Evolutionary conservation across 2,329 filamentous ascomycete species (phyloP), one percentile per base, ranked within the genome.

Genomic region (Alternaria novae-zelandiae): DNA sequence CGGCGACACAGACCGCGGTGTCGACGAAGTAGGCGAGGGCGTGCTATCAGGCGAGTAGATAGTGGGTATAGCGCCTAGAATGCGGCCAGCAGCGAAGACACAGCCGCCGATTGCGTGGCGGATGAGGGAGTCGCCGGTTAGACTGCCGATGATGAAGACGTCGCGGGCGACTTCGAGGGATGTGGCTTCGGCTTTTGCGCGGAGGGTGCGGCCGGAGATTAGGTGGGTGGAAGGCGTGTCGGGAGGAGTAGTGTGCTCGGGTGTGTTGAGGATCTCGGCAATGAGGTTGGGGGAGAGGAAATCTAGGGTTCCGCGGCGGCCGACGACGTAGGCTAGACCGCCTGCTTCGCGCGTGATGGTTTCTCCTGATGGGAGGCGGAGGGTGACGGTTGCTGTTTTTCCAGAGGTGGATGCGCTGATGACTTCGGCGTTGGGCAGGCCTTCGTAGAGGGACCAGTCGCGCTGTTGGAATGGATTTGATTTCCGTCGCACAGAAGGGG

Each of bases 121-220:
- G 25, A 89, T 85, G 4, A 89, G 79, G 3, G 86, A 88, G 72
- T 89, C 87, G 5, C 87, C 87, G 0, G 87, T 87, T 54, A 89
- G 70, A 66, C 86, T 88, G 11, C 87, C 87, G 41, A 86, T 85
- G 46, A 87, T 83, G 72, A 87, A 88, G 28, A 89, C 80, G 46
- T 83, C 77, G 1, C 76, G 80, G 0, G 86, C 83, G 28, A 89
- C 79, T 73, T 89, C 85, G 15, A 88, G 76, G 49, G 85, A 82
- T 8, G 55, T 59, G 2, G 80, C 75, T 55, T 86, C 82, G 1
- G 84, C 83, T 73, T 85, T 85, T n/a, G 79, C 71, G 23, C 87
- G 83, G 26, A 89, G 78, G 0, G 85, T 87, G 61, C 84, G 83
- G 3, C 82, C 83, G 1, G 86, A 86, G 36, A 89, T 82, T 45